Evolutionary conservation across 23 red algal species (phyloP), one percentile per base, ranked within the genome.

Genomic region (Chondrus crispus): DNA sequence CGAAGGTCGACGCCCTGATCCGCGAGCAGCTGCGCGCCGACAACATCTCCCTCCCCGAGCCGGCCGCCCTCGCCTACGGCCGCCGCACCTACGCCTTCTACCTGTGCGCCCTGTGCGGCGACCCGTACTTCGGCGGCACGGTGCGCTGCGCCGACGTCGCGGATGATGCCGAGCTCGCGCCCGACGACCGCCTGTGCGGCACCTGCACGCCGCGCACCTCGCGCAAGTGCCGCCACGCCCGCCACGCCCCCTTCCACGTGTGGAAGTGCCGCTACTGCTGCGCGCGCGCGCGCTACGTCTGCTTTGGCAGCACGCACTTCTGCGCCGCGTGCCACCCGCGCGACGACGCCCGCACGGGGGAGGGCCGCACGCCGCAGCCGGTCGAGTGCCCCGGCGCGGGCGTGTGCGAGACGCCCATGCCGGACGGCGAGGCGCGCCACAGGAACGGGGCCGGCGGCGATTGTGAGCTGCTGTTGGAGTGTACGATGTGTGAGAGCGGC

Each of bases 251-350:
- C 2, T 80, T 58, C 52, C 55, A 95, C 60, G 37, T 71, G 1
- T 95, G 93, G 93, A 95, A 95, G 41, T 95, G 93, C 70, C 85
- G 93, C 46, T 81, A 37, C 50, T 95, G 93, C 69, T 95, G 93
- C 43, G 44, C 60, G 11, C 7, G 35, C 18, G 47, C 93, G 1
- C 16, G 50, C 20, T 90, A 68, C 41, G 70, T 95, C 1, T 95
- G 93, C 77, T 88, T 80, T 26, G 93, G 85, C 18, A 60, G 74
- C 45, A 89, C 77, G 6, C 93, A 95, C 46, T 82, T 77, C 12
- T 95, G 93, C 46, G 62, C 81, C 28, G 53, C n/a, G 14, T 95
- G 93, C 74, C 93, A 95, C 57, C n/a, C 10, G 26, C 68, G 74
- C 62, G 62, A 85, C 33, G 89, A 54, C 32, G 81, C 47, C 24